Percentiles rank a stretch among this genome's conserved stretches.
phyloP scores from a whole-genome alignment of 768 basidiomycete species.

The Mycena filopes region DNA sequence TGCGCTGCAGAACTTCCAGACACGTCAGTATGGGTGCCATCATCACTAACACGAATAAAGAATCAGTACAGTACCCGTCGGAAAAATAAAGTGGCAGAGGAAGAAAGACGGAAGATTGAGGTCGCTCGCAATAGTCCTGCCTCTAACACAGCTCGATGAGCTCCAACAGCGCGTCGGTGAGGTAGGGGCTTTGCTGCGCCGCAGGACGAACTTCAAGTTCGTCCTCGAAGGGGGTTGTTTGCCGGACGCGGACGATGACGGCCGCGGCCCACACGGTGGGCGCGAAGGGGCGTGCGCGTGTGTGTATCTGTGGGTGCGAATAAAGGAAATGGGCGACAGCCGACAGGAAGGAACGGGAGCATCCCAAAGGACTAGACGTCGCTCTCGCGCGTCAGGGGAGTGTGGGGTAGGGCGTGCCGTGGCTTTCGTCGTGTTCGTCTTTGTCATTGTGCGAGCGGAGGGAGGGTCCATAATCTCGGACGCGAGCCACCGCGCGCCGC shows the following conservation, averaged over 20 bases:
- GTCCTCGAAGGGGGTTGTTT: background rate
- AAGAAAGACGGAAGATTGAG: slow-evolving; percentile 18
- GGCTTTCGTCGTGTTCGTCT: too few relatives aligned
- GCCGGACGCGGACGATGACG: slow-evolving; percentile 20
- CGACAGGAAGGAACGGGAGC: slow-evolving; percentile 30
- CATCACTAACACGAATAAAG: background rate
- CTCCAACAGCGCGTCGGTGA: slow-evolving; percentile 21
- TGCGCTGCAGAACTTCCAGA: background rate
- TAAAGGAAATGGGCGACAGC: background rate
- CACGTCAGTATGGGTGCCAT: background rate
- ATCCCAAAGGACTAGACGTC: slow-evolving; percentile 47
- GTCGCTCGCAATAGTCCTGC: slow-evolving; percentile 18
- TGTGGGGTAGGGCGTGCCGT: slow-evolving; percentile 10
- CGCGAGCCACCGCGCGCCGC: slow-evolving; percentile 44
- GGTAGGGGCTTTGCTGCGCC: background rate
- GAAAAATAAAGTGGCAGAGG: too few relatives aligned
- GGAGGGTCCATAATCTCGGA: slow-evolving; percentile 40
- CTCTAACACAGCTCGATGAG: slow-evolving; percentile 20
- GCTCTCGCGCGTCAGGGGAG: slow-evolving; percentile 31
- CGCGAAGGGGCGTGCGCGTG: slow-evolving; percentile 24
- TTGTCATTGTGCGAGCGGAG: slow-evolving; percentile 6
- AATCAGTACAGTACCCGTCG: too few relatives aligned
- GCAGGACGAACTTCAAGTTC: too few relatives aligned
- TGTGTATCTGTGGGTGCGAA: slow-evolving; percentile 13
- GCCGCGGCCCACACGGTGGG: slow-evolving; percentile 15